Percentiles rank a stretch among this genome's conserved stretches.
These are phyloP conservation scores for Aureobasidium sp. DNA, from an alignment of 2,329 filamentous ascomycete genomes.

Conservation along the genomic window DNA sequence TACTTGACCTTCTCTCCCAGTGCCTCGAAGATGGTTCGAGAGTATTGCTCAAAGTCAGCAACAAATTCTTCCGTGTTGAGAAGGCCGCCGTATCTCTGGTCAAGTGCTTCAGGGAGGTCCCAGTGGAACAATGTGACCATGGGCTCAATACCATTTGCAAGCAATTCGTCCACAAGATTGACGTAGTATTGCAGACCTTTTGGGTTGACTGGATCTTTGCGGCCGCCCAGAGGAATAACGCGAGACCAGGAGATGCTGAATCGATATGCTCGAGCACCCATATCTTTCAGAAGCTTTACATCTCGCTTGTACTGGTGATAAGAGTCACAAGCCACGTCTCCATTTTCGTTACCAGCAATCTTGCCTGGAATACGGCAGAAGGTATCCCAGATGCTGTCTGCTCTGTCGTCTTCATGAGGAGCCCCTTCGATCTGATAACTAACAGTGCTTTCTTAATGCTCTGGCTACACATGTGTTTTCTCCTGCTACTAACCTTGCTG, in stretches of 20 bases:
- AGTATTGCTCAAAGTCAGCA: constrained; percentile 72
- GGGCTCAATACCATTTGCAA: constrained; percentile 68
- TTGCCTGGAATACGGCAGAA: constrained; percentile 77
- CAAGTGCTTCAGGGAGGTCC: constrained; percentile 73
- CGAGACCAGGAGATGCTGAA: constrained; percentile 81
- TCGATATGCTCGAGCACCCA: constrained; percentile 68
- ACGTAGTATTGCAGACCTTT: constrained; percentile 71
- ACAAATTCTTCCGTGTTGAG: constrained; percentile 77
- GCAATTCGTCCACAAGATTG: constrained; percentile 69
- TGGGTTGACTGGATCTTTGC: constrained; percentile 70
- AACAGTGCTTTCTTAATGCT: constrained; percentile 7
- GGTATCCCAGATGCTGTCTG: constrained; percentile 82
- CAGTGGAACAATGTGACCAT: constrained; percentile 86
- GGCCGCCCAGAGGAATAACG: constrained; percentile 75
- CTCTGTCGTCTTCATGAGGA: constrained; percentile 66
- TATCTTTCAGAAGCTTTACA: constrained; percentile 66
- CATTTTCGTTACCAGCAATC: constrained; percentile 69
- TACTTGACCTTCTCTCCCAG: constrained; percentile 69
- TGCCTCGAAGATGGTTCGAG: constrained; percentile 65
- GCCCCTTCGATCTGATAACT: constrained; percentile 87
- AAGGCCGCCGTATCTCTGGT: constrained; percentile 74
- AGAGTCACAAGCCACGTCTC: constrained; percentile 75
- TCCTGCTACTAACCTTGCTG: constrained; percentile 41
- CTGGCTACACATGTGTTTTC: neutral
- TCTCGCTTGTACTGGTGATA: constrained; percentile 75